phyloP scores from a whole-genome alignment of 2,329 filamentous ascomycete species.

The Didymella segeticola region DNA sequence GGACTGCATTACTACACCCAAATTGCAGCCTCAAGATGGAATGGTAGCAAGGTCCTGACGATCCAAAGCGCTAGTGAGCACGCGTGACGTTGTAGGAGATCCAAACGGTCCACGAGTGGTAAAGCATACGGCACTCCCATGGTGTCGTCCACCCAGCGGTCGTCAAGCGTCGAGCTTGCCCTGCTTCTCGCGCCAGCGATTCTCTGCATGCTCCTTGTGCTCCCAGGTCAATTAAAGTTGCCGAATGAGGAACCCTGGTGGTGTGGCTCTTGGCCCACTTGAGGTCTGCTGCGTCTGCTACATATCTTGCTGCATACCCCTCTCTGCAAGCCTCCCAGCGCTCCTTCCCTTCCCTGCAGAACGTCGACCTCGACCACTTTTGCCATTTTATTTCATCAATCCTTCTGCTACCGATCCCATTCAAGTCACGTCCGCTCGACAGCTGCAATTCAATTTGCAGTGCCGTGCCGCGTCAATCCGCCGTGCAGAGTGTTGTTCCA shows the following conservation, averaged over 20 bases:
- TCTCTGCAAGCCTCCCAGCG: slow-evolving; percentile 25
- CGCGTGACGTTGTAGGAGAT: slow-evolving; percentile 43
- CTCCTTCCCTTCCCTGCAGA: slow-evolving; percentile 20
- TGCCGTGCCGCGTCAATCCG: slow-evolving; percentile 15
- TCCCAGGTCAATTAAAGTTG: slow-evolving; percentile 26
- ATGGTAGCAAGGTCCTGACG: slow-evolving; percentile 31
- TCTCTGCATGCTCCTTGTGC: slow-evolving; percentile 21
- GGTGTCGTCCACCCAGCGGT: slow-evolving; percentile 19
- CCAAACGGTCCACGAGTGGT: slow-evolving; percentile 26
- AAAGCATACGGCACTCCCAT: slow-evolving; percentile 37
- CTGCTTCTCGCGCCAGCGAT: slow-evolving; percentile 20
- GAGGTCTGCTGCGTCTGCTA: slow-evolving; percentile 32
- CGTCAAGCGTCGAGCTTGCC: slow-evolving; percentile 19
- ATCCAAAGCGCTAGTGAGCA: slow-evolving; percentile 25
- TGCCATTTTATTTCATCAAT: background rate
- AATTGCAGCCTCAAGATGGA: slow-evolving; percentile 14
- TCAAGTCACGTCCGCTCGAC: background rate
- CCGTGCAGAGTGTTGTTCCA: slow-evolving; percentile 22
- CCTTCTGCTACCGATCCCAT: background rate
- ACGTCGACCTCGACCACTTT: slow-evolving; percentile 7
- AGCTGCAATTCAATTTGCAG: background rate
- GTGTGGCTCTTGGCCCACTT: slow-evolving; percentile 37
- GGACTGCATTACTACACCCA: slow-evolving; percentile 11
- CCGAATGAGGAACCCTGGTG: slow-evolving; percentile 35
- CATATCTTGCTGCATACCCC: slow-evolving; percentile 46